Conservation (phyloP, 2,329 filamentous ascomycete genomes). For the Aspergillus ibericus region DNA sequence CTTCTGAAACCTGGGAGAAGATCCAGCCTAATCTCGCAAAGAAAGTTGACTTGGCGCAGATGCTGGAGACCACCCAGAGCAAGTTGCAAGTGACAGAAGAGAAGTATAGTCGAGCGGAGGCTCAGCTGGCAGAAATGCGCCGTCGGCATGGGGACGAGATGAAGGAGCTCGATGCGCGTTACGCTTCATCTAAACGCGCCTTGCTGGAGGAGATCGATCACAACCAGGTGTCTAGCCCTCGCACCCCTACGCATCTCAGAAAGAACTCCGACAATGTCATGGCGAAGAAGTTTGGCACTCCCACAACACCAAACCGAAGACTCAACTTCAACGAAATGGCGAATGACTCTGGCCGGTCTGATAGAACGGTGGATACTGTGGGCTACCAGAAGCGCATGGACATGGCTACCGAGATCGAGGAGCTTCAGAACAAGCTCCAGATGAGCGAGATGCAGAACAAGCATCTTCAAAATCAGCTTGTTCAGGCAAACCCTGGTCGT, state of each 20-base stretch:
- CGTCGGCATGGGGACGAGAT: constrained; percentile 71
- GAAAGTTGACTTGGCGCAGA: constrained; percentile 74
- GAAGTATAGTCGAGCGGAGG: constrained; percentile 77
- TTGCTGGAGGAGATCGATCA: constrained; percentile 84
- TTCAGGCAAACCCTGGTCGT: constrained; percentile 63
- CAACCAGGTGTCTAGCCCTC: constrained; percentile 71
- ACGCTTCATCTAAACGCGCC: constrained; percentile 67
- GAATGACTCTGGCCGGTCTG: constrained; percentile 78
- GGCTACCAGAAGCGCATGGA: constrained; percentile 89
- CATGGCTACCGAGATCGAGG: constrained; percentile 83
- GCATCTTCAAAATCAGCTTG: constrained; percentile 84
- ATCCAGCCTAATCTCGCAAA: constrained; percentile 66
- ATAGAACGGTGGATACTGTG: constrained; percentile 79
- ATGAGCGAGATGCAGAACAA: constrained; percentile 93
- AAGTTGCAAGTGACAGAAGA: constrained; percentile 81
- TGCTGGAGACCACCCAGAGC: constrained; percentile 85
- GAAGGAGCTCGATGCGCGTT: constrained; percentile 62
- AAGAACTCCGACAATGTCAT: constrained; percentile 57
- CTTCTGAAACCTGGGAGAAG: constrained; percentile 67
- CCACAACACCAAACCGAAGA: constrained; percentile 74
- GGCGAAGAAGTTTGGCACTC: constrained; percentile 66
- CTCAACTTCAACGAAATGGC: constrained; percentile 63
- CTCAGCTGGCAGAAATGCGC: constrained; percentile 75
- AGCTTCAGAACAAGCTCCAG: constrained; percentile 91
- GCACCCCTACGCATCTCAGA: constrained; percentile 71